phyloP scores from a whole-genome alignment of 768 basidiomycete species.

The Xanthoconium purpureum region DNA sequence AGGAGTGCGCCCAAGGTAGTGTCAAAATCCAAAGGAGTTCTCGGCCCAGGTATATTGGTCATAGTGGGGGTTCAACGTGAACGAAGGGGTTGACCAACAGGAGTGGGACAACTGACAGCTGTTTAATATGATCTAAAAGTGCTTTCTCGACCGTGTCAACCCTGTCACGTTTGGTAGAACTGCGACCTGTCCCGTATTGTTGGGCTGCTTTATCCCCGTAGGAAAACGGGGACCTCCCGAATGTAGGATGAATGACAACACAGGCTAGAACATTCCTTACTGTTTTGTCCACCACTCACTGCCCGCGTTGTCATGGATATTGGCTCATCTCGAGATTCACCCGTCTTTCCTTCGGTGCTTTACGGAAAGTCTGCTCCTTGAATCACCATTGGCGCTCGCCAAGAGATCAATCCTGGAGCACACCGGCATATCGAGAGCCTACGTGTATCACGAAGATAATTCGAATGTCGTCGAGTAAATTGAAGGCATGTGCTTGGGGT shows the following conservation, averaged over 20 bases:
- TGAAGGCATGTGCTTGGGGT: background rate
- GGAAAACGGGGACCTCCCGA: background rate
- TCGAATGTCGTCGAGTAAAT: background rate
- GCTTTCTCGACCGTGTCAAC: background rate
- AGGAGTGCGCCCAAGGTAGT: slow-evolving; percentile 56
- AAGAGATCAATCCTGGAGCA: background rate
- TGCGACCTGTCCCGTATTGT: background rate
- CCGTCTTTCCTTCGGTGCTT: background rate
- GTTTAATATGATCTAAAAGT: background rate
- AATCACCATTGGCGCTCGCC: background rate
- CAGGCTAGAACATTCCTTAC: background rate
- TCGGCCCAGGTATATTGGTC: background rate
- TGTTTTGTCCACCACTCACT: background rate
- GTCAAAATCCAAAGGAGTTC: slow-evolving; percentile 31
- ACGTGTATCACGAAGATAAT: background rate
- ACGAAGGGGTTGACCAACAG: background rate
- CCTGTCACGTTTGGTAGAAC: background rate
- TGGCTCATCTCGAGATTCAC: background rate
- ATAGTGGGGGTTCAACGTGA: background rate
- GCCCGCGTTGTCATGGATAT: slow-evolving; percentile 9
- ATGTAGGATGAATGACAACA: background rate
- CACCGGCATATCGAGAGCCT: background rate
- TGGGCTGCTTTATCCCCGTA: background rate
- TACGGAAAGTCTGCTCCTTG: background rate
- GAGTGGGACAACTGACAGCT: background rate